These are phyloP conservation scores for Ogataea chonburiensis DNA, from an alignment of 805 yeast genomes.

Conservation along the genomic window DNA sequence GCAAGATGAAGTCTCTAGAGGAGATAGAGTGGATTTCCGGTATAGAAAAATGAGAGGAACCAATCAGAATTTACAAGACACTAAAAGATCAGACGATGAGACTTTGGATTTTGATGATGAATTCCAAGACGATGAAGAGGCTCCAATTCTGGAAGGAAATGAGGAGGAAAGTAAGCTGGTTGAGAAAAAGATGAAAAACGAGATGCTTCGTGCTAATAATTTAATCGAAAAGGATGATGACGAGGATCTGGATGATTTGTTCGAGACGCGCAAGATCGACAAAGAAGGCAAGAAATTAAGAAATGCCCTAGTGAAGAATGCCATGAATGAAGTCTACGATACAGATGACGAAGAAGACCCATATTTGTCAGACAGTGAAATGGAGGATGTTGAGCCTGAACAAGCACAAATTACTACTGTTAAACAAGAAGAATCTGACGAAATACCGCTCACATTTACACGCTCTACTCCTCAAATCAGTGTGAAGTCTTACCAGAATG, in stretches of 20 bases:
- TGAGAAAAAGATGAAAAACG: slow-evolving; percentile 78
- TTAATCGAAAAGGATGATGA: slow-evolving; percentile 63
- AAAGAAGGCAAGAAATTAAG: slow-evolving; percentile 87
- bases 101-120: slow-evolving; percentile 95
- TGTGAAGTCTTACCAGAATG: slow-evolving; percentile 45
- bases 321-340: slow-evolving; percentile 85
- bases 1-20: slow-evolving; percentile 60
- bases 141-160: slow-evolving; percentile 94
- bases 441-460: slow-evolving; percentile 10
- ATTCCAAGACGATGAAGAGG: slow-evolving; percentile 98
- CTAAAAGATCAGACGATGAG: slow-evolving; percentile 69
- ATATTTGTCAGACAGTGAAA: slow-evolving; percentile 68
- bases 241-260: slow-evolving; percentile 67
- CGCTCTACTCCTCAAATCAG: slow-evolving; percentile 28
- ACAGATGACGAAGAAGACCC: slow-evolving; percentile 77
- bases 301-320: slow-evolving; percentile 80
- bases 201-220: slow-evolving; percentile 79
- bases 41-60: slow-evolving; percentile 44
- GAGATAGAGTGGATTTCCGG: slow-evolving; percentile 50
- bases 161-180: slow-evolving; percentile 93
- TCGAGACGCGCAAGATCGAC: slow-evolving; percentile 71
- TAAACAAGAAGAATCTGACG: slow-evolving; percentile 39
- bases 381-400: slow-evolving; percentile 51
- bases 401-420: slow-evolving; percentile 34
- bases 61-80: slow-evolving; percentile 33